phyloP scores from a whole-genome alignment of 495 filamentous ascomycete species.

The Daldinia concentrica region DNA sequence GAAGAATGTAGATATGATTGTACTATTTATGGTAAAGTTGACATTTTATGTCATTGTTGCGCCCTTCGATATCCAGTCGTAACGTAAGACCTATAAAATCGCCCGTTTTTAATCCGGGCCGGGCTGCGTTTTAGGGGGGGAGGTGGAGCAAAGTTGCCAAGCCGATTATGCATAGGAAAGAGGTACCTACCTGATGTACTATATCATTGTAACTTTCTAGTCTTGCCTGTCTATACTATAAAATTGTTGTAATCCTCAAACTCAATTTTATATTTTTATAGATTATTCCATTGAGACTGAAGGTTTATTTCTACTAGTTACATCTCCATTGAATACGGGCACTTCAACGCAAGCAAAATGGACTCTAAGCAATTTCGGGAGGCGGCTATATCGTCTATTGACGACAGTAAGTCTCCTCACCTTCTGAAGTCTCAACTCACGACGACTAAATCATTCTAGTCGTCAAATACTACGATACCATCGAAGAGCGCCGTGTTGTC shows the following conservation, averaged over 20 bases:
- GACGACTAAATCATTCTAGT: conserved; percentile 61
- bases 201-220: not conserved
- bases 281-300: not conserved
- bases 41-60: conserved; percentile 20
- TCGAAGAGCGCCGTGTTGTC: conserved; percentile 75
- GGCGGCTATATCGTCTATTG: conserved; percentile 82
- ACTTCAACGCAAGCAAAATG: conserved; percentile 60
- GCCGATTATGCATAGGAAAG: conserved; percentile 2
- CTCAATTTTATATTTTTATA: not conserved
- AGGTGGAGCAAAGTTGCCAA: conserved; percentile 19
- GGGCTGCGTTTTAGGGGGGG: not conserved
- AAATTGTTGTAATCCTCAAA: not conserved
- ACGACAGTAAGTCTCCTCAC: conserved; percentile 72
- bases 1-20: not conserved
- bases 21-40: not conserved
- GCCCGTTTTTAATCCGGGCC: not conserved
- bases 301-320: not conserved
- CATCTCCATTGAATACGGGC: not conserved
- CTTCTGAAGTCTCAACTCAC: not conserved
- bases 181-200: not conserved
- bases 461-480: conserved; percentile 80
- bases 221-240: not conserved
- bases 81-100: not conserved
- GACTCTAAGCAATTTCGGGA: conserved; percentile 82
- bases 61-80: conserved; percentile 24